Evolutionary conservation across 441 rosid species (phyloP), one percentile per base, ranked within the genome.

Genomic region (Adansonia rubrostipa): DNA sequence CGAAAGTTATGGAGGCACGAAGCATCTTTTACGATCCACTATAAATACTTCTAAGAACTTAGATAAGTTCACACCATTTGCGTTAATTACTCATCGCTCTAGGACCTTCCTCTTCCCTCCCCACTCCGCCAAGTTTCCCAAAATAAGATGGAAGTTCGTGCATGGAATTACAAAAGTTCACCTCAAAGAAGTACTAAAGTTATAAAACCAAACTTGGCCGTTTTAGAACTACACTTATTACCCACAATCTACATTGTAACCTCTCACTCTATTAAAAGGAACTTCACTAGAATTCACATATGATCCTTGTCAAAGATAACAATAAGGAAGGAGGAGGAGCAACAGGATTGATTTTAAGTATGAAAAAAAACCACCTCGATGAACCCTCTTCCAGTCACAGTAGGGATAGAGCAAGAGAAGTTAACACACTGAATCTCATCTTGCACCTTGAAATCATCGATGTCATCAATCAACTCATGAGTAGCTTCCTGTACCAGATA

Each of bases 321-420:
- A 54, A 33, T 33, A 57, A 63, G 51, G 71, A 42, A 64, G 22
- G 13, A 61, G 15, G 10, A 58, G 19, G 17, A 64, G 24, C 19
- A 74, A 74, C 22, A 44, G 56, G 62, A 69, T 20, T 57, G 57
- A 48, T 9, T 56, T 33, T 51, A 45, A 79, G 56, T 77, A 54
- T 13, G 20, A 65, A 77, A 76, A 78, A 78, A 80, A 8, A 54
- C 68, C 71, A 95, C 99, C 97, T 96, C 99, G 66, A 96, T 87
- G 85, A 96, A 96, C 74, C 99, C 99, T 84, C 99, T 87, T 83
- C 98, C 97, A 60, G 78, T 81, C 62, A 85, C 78, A 1, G 80
- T 48, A 17, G 98, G 94, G 71, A 94, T 81, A 76, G 93, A 86
- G 81, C 96, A 94, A 71, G 90, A 86, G 71, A 92, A 89, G 63